Conservation (phyloP, 179 eudicot species). For the Beta corolliflora region DNA sequence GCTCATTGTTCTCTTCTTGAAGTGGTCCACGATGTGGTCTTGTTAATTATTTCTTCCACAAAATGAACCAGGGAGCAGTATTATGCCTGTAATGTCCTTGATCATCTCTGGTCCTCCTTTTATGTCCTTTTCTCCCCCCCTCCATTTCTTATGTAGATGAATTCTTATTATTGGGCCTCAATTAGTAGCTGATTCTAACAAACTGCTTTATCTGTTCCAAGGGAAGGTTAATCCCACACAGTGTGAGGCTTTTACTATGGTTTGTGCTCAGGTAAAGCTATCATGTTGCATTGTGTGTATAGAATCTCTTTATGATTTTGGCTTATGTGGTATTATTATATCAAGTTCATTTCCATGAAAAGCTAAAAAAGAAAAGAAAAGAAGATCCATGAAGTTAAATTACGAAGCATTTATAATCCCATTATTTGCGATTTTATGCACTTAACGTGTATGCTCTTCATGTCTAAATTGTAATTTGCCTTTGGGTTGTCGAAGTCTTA, state of each 20-base stretch:
- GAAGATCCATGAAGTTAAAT: too few species aligned
- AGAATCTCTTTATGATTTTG: too few species aligned
- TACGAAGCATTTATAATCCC: too few species aligned
- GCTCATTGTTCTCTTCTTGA: too few species aligned
- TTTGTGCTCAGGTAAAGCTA: constrained; percentile 88
- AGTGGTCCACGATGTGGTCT: constrained; percentile 99
- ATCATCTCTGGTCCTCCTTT: too few species aligned
- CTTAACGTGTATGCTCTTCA: too few species aligned
- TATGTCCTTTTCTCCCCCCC: background rate
- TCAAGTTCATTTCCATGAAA: too few species aligned
- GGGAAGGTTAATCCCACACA: constrained; percentile 99
- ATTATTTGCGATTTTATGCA: too few species aligned
- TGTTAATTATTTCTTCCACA: constrained; percentile 94
- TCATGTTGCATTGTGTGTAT: background rate
- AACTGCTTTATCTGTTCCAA: constrained; percentile 41
- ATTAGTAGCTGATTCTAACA: constrained; percentile 14
- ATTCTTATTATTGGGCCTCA: background rate
- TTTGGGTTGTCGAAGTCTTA: too few species aligned
- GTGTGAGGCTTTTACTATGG: constrained; percentile 99
- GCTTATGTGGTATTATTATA: too few species aligned
- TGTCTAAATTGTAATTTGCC: too few species aligned
- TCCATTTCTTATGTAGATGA: background rate
- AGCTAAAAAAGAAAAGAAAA: too few species aligned
- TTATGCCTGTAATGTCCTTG: constrained; percentile 82
- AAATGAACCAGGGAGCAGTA: constrained; percentile 99